A percentile compares a stretch with the other conserved stretches of the same genome.
These are phyloP conservation scores for Fraxinus velutina DNA, from an alignment of 305 asterid species.

Conservation along the genomic window DNA sequence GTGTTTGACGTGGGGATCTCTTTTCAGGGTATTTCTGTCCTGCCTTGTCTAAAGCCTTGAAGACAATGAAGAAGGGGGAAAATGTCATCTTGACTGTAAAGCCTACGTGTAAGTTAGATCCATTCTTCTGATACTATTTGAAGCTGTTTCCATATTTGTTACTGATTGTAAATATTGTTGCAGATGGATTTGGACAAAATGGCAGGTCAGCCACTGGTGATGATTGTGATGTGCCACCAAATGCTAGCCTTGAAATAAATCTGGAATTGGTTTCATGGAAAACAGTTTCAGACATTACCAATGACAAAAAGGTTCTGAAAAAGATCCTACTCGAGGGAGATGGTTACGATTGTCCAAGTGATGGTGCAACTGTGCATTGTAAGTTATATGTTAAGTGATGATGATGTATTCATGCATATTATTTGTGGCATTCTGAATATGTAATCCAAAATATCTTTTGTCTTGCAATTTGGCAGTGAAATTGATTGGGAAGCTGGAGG, in stretches of 20 bases:
- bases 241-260: slow-evolving; percentile 51
- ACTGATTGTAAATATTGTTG: not conserved
- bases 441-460: not conserved
- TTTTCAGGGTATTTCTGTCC: slow-evolving; percentile 76
- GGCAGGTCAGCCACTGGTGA: slow-evolving; percentile 63
- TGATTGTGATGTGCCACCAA: slow-evolving; percentile 72
- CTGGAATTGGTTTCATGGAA: slow-evolving; percentile 82
- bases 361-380: slow-evolving; percentile 77
- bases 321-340: slow-evolving; percentile 78
- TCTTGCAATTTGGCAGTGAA: slow-evolving; percentile 46
- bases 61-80: slow-evolving; percentile 93
- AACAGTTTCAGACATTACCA: slow-evolving; percentile 63
- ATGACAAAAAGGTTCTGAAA: slow-evolving; percentile 79
- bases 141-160: not conserved
- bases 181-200: slow-evolving; percentile 91
- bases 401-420: not conserved
- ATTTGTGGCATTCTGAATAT: not conserved
- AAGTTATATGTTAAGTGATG: not conserved
- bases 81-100: slow-evolving; percentile 66
- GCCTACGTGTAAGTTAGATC: slow-evolving; percentile 63
- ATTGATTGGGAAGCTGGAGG: slow-evolving; percentile 69
- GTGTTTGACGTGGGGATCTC: not conserved
- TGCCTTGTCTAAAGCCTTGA: slow-evolving; percentile 82
- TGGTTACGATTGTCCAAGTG: slow-evolving; percentile 77
- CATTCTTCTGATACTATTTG: not conserved